A percentile compares a stretch with the other conserved stretches of the same genome.
phyloP scores from a whole-genome alignment of 139 green algal species.

The Chlorella sp. region DNA sequence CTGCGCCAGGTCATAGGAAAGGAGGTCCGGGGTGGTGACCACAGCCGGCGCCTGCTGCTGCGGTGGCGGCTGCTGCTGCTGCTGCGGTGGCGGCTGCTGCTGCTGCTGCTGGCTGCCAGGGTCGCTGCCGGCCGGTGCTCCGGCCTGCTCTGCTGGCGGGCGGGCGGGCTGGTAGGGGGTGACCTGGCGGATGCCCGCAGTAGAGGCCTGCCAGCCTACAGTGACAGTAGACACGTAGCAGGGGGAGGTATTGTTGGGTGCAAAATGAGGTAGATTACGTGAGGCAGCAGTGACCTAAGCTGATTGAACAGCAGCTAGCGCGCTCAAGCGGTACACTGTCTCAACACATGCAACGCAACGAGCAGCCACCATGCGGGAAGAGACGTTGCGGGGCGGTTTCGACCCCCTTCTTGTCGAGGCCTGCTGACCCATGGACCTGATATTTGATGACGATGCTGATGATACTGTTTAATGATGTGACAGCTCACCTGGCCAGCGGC shows the following conservation, averaged over 20 bases:
- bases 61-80: no score
- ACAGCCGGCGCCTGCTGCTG: background rate
- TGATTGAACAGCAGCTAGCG: no score
- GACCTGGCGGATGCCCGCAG: background rate
- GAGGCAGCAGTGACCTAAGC: background rate
- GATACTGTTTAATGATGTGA: no score
- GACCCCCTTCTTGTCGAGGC: no score
- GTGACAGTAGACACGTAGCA: background rate
- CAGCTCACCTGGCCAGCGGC: background rate
- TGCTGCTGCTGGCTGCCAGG: background rate
- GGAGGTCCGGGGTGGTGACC: background rate
- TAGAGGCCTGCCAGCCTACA: slow-evolving; percentile 5
- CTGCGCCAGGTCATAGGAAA: background rate
- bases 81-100: background rate
- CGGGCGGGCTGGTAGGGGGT: background rate
- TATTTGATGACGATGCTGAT: no score
- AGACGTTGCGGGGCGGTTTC: background rate
- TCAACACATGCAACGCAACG: no score
- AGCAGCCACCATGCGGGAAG: no score
- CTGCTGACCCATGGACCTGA: no score
- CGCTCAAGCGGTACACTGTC: no score
- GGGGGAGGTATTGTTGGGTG: background rate
- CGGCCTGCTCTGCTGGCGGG: no score
- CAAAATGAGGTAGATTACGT: background rate
- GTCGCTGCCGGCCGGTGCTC: background rate